phyloP scores from a whole-genome alignment of 2,329 filamentous ascomycete species.

The Colletotrichum tofieldiae region DNA sequence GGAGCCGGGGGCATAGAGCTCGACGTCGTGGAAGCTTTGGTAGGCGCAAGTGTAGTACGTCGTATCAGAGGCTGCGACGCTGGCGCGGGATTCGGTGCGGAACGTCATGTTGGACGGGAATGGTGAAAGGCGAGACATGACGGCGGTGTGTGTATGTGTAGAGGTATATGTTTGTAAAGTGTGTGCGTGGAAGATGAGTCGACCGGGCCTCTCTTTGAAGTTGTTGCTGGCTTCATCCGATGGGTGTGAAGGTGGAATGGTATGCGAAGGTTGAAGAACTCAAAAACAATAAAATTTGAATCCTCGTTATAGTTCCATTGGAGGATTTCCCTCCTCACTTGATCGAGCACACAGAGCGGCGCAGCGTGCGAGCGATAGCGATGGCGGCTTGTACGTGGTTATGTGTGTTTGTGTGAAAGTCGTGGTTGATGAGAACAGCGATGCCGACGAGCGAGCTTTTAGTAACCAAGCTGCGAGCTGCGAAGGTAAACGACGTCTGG shows the following conservation, averaged over 20 bases:
- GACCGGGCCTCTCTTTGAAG: background rate
- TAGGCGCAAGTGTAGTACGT: constrained; percentile 56
- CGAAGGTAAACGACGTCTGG: constrained; percentile 24
- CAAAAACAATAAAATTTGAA: constrained; percentile 25
- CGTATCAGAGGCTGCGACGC: constrained; percentile 63
- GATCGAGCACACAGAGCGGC: constrained; percentile 9
- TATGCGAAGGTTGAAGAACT: constrained; percentile 29
- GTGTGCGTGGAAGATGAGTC: background rate
- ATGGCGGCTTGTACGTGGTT: background rate
- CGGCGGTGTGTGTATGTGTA: background rate
- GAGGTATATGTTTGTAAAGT: background rate
- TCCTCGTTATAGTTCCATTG: constrained; percentile 34
- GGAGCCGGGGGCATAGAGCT: constrained; percentile 60
- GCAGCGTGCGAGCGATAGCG: background rate
- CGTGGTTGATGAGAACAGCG: constrained; percentile 8
- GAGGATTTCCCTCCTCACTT: constrained; percentile 37
- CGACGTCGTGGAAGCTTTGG: constrained; percentile 68
- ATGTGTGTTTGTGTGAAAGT: background rate
- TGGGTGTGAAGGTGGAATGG: constrained; percentile 1
- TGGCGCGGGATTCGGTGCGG: constrained; percentile 56
- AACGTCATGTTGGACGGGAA: constrained; percentile 43
- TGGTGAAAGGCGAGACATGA: constrained; percentile 42
- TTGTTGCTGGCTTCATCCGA: background rate
- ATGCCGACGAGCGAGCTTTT: constrained; percentile 39
- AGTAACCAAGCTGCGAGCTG: constrained; percentile 39